These are phyloP conservation scores for Phytophthora agathidicida DNA, from an alignment of 352 stramenopile species.

Conservation along the genomic window DNA sequence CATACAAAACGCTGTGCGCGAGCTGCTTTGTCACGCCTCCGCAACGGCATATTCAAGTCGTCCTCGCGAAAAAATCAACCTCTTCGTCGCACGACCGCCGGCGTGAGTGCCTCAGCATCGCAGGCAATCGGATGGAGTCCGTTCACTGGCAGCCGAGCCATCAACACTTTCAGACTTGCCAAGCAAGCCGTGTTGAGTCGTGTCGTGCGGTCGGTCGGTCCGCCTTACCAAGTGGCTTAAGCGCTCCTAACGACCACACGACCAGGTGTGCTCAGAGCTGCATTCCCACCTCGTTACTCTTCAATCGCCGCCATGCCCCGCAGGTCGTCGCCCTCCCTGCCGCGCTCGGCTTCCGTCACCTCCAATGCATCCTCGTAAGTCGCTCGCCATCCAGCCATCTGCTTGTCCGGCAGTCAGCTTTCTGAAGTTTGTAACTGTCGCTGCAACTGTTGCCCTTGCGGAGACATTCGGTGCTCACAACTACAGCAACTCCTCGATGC, in stretches of 20 bases:
- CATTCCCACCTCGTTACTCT: conserved; percentile 22
- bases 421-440: conserved; percentile 37
- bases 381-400: not conserved
- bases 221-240: conserved; percentile 13
- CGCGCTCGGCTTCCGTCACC: conserved; percentile 25
- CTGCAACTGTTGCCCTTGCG: conserved; percentile 2
- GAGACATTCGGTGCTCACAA: conserved; percentile 9
- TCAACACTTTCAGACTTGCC: conserved; percentile 22
- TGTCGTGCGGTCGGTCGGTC: conserved; percentile 23
- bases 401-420: conserved; percentile 1
- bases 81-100: conserved; percentile 10
- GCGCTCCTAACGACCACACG: conserved; percentile 23
- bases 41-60: conserved; percentile 17
- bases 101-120: conserved; percentile 24
- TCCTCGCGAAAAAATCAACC: conserved; percentile 35
- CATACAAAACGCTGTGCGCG: conserved; percentile 5
- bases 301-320: conserved; percentile 35
- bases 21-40: not conserved
- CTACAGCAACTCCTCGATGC: not conserved
- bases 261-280: conserved; percentile 10
- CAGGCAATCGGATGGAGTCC: conserved; percentile 20
- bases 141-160: conserved; percentile 8
- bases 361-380: conserved; percentile 36
- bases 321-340: conserved; percentile 29
- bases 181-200: conserved; percentile 10